Base-by-base conservation (phyloP, 225 moss, liverwort and hornwort genomes). In the Pseudisothecium myosuroides region DNA sequence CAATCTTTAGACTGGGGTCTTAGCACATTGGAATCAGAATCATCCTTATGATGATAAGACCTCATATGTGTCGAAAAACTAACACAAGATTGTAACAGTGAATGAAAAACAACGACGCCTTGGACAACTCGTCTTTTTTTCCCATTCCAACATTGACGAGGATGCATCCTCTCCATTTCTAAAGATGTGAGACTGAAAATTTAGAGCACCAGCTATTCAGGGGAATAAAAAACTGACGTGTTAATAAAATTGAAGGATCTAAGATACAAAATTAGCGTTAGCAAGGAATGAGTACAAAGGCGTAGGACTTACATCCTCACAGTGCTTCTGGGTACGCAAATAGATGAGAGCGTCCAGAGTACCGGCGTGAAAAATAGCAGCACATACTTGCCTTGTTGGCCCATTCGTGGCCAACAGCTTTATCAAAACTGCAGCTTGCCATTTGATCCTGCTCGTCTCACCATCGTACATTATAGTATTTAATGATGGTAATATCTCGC, bases 381-480 rank as follows among this genome's bases (percentile, higher is more conserved):
- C 29, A 85, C 89, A 92, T 65, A 93, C 93, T 83, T 14, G 88
- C 63, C 22, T 29, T 72, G 90, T 88, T 61, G 92, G 91, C 28
- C 92, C 93, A 91, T 88, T 77, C 64, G 60, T 86, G 58, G 76
- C 91, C 83, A 92, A 43, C 56, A 86, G 75, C 76, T 81, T 91
- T 76, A 88, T 75, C 80, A 93, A 60, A 55, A 77, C 88, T 59
- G 89, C 93, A 88, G 91, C 89, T 91, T 91, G 88, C 93, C 93
- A 93, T 81, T 47, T 92, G 60, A 28, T 77, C 88, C 17, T 83
- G 86, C 16, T 80, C 41, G 47, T 80, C 55, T 76, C 77, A 66
- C 88, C 88, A 0, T 72, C 26, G 54, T 8, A 71, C 19, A 91
- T 81, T 55, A 90, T 87, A 16, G 6, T 6, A 20, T 87, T 90